Percentiles rank a stretch among this genome's conserved stretches.
Conservation (phyloP, 345 rosid genomes). For the Citrus sp. region DNA sequence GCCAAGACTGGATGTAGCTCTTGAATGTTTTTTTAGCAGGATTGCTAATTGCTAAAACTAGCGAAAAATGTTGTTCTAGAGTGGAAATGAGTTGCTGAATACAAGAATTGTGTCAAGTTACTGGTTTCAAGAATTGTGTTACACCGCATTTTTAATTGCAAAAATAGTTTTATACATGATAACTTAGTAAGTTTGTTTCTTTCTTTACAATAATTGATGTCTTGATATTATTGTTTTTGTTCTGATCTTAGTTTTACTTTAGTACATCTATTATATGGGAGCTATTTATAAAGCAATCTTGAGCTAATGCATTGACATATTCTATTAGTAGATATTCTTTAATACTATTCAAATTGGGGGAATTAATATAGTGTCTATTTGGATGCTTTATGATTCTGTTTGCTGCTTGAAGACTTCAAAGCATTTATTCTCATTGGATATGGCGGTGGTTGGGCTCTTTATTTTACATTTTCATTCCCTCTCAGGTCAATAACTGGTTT, state of each 20-base stretch:
- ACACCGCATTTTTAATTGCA: background rate
- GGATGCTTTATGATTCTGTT: background rate
- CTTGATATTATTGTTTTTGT: background rate
- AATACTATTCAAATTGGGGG: background rate
- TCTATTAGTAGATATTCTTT: background rate
- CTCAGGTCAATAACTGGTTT: background rate
- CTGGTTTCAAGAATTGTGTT: background rate
- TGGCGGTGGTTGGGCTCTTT: background rate
- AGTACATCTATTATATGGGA: background rate
- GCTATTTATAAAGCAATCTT: background rate
- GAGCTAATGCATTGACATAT: background rate
- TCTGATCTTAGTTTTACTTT: background rate
- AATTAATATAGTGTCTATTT: background rate
- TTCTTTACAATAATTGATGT: background rate
- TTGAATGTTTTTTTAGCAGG: background rate
- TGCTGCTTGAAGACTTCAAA: background rate
- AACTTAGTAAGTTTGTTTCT: background rate
- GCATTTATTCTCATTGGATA: background rate
- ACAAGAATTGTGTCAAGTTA: background rate
- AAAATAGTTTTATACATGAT: background rate
- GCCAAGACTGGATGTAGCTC: background rate
- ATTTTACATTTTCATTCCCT: background rate
- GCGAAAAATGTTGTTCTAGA: background rate
- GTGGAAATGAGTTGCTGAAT: background rate
- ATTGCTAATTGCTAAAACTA: background rate